Evolutionary conservation across 306 rosid species (phyloP).

Genomic region (Trichosanthes truncata): DNA sequence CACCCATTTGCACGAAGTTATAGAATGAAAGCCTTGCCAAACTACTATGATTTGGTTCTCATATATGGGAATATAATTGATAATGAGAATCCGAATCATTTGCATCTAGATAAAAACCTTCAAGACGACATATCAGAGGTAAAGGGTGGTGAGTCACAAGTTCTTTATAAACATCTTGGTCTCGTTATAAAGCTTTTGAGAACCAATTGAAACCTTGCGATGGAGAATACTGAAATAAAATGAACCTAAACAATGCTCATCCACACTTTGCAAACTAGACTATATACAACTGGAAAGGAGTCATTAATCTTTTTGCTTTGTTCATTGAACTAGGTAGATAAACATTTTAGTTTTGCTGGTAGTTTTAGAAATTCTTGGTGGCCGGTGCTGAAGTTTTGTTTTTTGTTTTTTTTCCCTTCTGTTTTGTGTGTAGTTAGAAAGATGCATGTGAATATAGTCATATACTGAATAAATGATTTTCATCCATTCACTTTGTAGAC

Average conservation of each 20-base stretch:
- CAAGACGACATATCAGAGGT: slow-evolving; percentile 24
- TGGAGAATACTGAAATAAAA: background rate
- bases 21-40: slow-evolving; percentile 59
- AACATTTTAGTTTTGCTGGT: background rate
- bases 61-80: slow-evolving; percentile 38
- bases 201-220: background rate
- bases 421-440: background rate
- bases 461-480: background rate
- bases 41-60: slow-evolving; percentile 48
- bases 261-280: background rate
- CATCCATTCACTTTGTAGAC: background rate
- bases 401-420: background rate
- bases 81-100: slow-evolving; percentile 21
- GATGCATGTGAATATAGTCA: background rate
- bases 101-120: slow-evolving; percentile 27
- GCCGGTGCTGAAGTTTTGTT: background rate
- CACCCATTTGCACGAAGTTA: slow-evolving; percentile 53
- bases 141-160: slow-evolving; percentile 42
- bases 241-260: background rate
- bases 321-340: background rate
- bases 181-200: background rate
- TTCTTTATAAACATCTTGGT: background rate
- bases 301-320: background rate
- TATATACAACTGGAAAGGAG: background rate
- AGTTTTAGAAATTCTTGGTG: background rate